These are phyloP conservation scores for Suaeda aralocaspica DNA, from an alignment of 148 eudicot genomes.

Conservation along the genomic window DNA sequence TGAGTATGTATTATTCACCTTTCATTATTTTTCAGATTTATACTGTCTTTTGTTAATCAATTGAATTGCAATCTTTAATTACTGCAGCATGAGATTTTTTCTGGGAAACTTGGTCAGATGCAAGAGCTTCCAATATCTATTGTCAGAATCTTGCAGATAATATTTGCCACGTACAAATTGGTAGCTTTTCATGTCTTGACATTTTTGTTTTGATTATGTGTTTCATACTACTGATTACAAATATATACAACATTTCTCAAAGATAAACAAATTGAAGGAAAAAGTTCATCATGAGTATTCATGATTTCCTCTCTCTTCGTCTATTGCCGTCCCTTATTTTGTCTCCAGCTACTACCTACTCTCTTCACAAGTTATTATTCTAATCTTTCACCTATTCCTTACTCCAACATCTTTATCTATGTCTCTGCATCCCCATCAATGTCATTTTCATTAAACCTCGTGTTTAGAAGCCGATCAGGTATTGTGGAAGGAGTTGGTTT, in stretches of 20 bases:
- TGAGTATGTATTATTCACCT: constrained; percentile 36
- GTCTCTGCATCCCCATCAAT: neutral
- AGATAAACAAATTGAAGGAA: no score
- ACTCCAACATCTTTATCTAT: neutral
- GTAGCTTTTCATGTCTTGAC: constrained; percentile 27
- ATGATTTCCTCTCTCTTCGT: no score
- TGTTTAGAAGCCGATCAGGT: neutral
- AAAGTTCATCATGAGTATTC: no score
- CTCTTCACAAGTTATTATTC: neutral
- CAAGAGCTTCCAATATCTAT: constrained; percentile 67
- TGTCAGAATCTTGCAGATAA: constrained; percentile 56
- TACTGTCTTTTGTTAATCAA: neutral
- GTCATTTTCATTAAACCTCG: neutral
- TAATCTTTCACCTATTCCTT: neutral
- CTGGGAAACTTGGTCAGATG: constrained; percentile 70
- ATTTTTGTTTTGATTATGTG: neutral
- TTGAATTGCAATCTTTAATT: constrained; percentile 13
- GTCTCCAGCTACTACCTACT: no score
- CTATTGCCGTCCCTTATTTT: neutral
- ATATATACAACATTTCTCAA: neutral
- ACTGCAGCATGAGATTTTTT: constrained; percentile 73
- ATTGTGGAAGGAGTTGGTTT: neutral
- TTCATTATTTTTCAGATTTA: neutral
- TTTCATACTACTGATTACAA: neutral
- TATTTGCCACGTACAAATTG: constrained; percentile 44